Conservation (phyloP, 2,329 filamentous ascomycete species). For the Aspergillus quadrilineatus region DNA sequence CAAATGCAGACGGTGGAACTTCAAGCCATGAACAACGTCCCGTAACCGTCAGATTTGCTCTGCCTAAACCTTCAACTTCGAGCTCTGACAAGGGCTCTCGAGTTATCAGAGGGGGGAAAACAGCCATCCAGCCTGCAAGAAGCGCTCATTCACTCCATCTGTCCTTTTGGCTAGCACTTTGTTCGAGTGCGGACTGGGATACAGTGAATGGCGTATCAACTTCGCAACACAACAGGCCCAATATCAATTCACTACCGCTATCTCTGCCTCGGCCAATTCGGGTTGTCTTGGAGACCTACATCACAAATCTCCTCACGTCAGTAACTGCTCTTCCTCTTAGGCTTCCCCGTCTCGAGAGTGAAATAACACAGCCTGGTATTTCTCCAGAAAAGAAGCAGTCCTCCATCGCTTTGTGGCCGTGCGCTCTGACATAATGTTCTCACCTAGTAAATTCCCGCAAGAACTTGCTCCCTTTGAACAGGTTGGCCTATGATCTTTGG, state of each 20-base stretch:
- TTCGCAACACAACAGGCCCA: neutral
- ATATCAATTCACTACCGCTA: neutral
- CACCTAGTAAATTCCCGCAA: neutral
- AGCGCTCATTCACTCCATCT: neutral
- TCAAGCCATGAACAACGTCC: neutral
- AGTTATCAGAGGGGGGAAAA: neutral
- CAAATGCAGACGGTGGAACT: neutral
- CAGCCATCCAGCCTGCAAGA: neutral
- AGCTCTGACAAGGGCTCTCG: neutral
- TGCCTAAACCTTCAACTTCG: neutral
- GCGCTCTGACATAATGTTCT: conserved; percentile 2
- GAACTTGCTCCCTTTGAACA: neutral
- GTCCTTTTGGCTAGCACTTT: neutral
- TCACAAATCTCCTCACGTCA: neutral
- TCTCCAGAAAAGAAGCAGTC: neutral
- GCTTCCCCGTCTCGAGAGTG: neutral
- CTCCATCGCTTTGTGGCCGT: too few species aligned
- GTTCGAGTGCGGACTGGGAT: neutral
- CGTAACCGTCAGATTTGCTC: neutral
- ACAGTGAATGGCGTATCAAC: neutral
- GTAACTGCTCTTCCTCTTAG: neutral
- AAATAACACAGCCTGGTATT: neutral
- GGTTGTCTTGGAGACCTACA: neutral
- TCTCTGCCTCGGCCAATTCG: neutral
- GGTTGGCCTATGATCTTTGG: too few species aligned